Percentiles rank a stretch among this genome's conserved stretches.
phyloP scores from a whole-genome alignment of 2,329 filamentous ascomycete genomes.

The Zymoseptoria tritici region DNA sequence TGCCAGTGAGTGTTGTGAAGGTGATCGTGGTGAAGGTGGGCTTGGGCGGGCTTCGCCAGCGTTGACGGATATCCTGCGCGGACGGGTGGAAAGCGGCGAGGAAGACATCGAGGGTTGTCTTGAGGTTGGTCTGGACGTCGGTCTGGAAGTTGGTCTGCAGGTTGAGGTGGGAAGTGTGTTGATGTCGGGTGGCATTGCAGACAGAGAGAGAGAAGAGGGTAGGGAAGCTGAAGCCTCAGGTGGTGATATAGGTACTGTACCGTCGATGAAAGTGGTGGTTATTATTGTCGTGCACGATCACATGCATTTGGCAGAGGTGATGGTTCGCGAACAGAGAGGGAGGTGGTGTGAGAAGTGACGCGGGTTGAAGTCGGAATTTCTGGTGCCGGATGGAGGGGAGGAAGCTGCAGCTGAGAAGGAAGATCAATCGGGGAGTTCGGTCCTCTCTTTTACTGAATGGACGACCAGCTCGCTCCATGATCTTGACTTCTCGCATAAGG shows the following conservation, averaged over 20 bases:
- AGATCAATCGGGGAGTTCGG: too few relatives aligned
- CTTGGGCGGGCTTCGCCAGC: slow-evolving; percentile 32
- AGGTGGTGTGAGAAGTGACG: neutral
- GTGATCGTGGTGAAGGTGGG: slow-evolving; percentile 54
- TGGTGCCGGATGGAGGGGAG: neutral
- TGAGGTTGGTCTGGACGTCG: slow-evolving; percentile 18
- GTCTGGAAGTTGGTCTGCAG: slow-evolving; percentile 4
- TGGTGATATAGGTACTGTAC: slow-evolving; percentile 1
- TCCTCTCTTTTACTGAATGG: too few relatives aligned
- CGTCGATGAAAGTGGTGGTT: neutral
- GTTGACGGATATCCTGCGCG: slow-evolving; percentile 27
- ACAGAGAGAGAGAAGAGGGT: neutral
- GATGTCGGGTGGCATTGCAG: slow-evolving; percentile 48
- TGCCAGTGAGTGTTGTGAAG: slow-evolving; percentile 62
- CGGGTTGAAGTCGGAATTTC: neutral
- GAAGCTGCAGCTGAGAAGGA: neutral
- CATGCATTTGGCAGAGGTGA: neutral
- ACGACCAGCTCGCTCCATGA: too few relatives aligned
- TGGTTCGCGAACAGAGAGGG: neutral
- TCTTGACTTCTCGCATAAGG: too few relatives aligned
- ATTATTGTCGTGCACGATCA: neutral
- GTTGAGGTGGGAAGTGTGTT: slow-evolving; percentile 49
- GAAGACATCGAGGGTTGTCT: slow-evolving; percentile 31
- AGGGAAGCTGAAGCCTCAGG: neutral
- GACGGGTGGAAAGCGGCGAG: slow-evolving; percentile 23